Evolutionary conservation across 441 rosid species (phyloP).

Genomic region (Populus hybrid): DNA sequence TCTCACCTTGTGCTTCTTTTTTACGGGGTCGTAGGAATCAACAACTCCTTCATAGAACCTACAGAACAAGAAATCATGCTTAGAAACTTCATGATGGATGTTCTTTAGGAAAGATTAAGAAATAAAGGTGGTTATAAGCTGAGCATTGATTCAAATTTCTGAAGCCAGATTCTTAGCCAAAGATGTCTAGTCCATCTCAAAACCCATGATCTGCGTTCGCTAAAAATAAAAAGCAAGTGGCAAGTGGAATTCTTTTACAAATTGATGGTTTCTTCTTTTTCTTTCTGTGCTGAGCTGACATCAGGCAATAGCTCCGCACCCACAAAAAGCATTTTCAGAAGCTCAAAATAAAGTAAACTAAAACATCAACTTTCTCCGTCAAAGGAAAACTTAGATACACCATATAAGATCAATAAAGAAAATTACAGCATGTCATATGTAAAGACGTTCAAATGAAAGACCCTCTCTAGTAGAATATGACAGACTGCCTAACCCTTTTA

Average conservation of each 20-base stretch:
- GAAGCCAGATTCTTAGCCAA: not conserved
- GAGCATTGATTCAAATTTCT: not conserved
- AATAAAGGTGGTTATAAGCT: not conserved
- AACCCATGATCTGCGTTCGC: not conserved
- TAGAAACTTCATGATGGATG: not conserved
- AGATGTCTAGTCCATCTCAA: not conserved
- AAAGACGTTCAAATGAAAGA: not conserved
- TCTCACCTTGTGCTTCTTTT: slow-evolving; percentile 62
- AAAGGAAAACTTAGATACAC: not conserved
- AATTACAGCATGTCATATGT: not conserved
- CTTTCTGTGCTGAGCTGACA: not conserved
- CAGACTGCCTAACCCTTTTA: not conserved
- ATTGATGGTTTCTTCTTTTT: not conserved
- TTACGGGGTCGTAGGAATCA: slow-evolving; percentile 37
- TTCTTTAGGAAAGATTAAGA: not conserved
- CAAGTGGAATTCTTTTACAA: not conserved
- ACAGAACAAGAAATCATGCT: slow-evolving; percentile 17
- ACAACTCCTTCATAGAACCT: slow-evolving; percentile 71
- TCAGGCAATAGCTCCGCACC: slow-evolving; percentile 2
- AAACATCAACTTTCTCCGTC: not conserved
- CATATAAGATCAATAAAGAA: not conserved
- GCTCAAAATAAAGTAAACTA: not conserved
- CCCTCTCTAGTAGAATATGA: not conserved
- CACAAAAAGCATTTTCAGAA: not conserved
- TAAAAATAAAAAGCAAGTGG: not conserved